A percentile compares a stretch with the other conserved stretches of the same genome.
Evolutionary conservation across 1,284 basidiomycete species (phyloP).

Genomic region (Neonothopanus nambi): DNA sequence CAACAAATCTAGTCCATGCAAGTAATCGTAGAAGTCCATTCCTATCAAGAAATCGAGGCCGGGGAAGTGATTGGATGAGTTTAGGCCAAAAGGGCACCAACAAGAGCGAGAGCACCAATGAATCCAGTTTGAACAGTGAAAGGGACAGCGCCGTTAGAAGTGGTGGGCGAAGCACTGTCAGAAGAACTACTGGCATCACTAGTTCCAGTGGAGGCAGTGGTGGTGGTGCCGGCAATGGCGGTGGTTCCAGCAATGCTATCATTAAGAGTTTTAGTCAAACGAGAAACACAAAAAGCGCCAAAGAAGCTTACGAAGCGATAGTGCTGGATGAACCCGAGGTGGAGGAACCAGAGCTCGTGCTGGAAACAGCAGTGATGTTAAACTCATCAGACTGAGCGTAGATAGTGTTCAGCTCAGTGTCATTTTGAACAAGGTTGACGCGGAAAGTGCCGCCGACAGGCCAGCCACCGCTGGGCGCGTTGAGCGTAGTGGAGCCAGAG

Average conservation of each 20-base stretch:
- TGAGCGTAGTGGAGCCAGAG: conserved; percentile 34
- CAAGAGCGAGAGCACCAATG: conserved; percentile 27
- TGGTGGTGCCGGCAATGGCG: conserved; percentile 21
- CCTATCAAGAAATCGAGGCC: too few species aligned
- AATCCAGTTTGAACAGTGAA: conserved; percentile 28
- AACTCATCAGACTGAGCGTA: conserved; percentile 68
- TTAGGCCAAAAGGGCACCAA: conserved; percentile 31
- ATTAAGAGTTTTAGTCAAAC: conserved; percentile 18
- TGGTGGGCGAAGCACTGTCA: conserved; percentile 26
- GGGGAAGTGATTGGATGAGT: not conserved
- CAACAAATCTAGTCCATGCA: not conserved
- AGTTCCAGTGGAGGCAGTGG: conserved; percentile 21
- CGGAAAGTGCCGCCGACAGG: conserved; percentile 47
- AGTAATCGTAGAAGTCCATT: not conserved
- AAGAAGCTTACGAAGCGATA: conserved; percentile 2
- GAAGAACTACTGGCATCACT: conserved; percentile 22
- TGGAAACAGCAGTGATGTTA: conserved; percentile 40
- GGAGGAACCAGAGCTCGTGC: conserved; percentile 15
- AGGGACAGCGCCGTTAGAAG: conserved; percentile 29
- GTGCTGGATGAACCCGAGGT: conserved; percentile 12
- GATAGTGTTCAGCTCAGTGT: conserved; percentile 46
- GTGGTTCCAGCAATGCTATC: conserved; percentile 14
- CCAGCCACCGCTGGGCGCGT: conserved; percentile 61
- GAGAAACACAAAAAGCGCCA: not conserved
- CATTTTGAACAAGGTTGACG: conserved; percentile 65